Evolutionary conservation across 305 asterid species (phyloP).

Genomic region (Solanum chacoense): DNA sequence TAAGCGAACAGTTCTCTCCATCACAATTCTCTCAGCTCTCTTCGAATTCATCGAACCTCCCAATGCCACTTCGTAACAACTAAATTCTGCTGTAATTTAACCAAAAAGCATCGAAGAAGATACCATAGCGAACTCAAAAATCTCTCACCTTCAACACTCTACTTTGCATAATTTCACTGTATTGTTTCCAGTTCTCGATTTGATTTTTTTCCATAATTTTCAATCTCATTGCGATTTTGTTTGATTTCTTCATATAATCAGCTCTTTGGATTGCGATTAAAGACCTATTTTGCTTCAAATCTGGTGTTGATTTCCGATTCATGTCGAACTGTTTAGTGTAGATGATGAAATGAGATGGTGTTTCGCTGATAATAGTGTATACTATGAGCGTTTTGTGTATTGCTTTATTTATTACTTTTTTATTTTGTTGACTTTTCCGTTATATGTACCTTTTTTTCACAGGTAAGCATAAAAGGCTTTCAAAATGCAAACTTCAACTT

Average conservation of each 20-base stretch:
- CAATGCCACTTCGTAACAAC: constrained; percentile 5
- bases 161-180: neutral
- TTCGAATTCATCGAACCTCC: constrained; percentile 12
- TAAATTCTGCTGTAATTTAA: neutral
- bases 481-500: constrained; percentile 59
- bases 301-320: neutral
- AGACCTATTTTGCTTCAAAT: neutral
- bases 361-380: neutral
- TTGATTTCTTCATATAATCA: neutral
- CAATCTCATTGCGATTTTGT: neutral
- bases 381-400: neutral
- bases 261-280: neutral
- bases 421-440: constrained; percentile 27
- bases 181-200: neutral
- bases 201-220: neutral
- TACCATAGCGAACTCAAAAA: neutral
- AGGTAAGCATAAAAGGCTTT: constrained; percentile 8
- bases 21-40: neutral
- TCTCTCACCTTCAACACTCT: neutral
- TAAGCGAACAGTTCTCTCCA: neutral
- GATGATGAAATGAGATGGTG: neutral
- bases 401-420: neutral
- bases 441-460: constrained; percentile 15
- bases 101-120: neutral
- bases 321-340: neutral